These are phyloP conservation scores for Solanum chacoense DNA, from an alignment of 305 asterid genomes.

Conservation along the genomic window DNA sequence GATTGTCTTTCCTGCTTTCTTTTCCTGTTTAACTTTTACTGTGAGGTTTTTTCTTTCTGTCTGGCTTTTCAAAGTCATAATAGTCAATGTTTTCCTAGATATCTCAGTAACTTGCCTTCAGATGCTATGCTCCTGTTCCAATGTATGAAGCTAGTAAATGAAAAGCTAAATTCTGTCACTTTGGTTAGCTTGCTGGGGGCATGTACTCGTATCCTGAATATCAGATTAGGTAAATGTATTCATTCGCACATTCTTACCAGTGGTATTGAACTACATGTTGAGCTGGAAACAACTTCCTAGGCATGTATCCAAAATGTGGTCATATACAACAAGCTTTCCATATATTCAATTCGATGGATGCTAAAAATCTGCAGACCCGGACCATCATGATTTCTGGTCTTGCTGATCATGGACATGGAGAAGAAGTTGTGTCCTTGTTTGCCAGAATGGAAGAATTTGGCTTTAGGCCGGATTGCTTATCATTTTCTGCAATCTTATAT, in stretches of 20 bases:
- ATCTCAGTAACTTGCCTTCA: slow-evolving; percentile 31
- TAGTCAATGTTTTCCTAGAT: background rate
- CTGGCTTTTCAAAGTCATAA: background rate
- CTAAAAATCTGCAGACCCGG: slow-evolving; percentile 46
- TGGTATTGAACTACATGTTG: slow-evolving; percentile 29
- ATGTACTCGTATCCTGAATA: slow-evolving; percentile 42
- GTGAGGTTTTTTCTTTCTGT: background rate
- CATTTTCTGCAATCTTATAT: slow-evolving; percentile 48
- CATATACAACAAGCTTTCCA: slow-evolving; percentile 36
- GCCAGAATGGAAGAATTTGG: slow-evolving; percentile 44
- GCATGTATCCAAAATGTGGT: slow-evolving; percentile 56
- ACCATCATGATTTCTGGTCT: slow-evolving; percentile 59
- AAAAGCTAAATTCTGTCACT: slow-evolving; percentile 42
- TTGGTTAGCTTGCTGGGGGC: slow-evolving; percentile 51
- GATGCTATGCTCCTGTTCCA: slow-evolving; percentile 41
- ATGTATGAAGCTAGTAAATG: slow-evolving; percentile 27
- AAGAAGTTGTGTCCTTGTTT: slow-evolving; percentile 43
- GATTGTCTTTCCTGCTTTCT: background rate
- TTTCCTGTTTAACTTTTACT: background rate
- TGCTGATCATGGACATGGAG: slow-evolving; percentile 43
- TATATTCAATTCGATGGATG: slow-evolving; percentile 25
- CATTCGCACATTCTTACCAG: slow-evolving; percentile 36
- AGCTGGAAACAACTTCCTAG: slow-evolving; percentile 50
- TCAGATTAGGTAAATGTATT: slow-evolving; percentile 41
- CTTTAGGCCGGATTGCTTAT: slow-evolving; percentile 37